Evolutionary conservation across 2,329 filamentous ascomycete genomes (phyloP).

Genomic region (Fonsecaea nubica): DNA sequence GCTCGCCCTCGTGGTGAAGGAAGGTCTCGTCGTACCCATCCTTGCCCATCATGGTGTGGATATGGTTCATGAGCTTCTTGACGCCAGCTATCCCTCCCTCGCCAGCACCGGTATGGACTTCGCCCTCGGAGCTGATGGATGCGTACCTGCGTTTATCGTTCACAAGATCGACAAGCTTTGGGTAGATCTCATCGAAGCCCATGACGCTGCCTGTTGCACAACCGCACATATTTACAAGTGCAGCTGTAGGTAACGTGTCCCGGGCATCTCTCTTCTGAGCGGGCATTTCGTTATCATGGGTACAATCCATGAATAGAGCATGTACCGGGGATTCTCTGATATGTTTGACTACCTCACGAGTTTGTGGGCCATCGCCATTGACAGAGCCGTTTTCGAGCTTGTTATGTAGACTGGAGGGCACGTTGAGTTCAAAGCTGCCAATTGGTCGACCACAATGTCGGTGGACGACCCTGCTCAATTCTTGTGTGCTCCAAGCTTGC

Average conservation of each 20-base stretch:
- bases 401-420: conserved; percentile 45
- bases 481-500: conserved; percentile 95
- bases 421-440: conserved; percentile 92
- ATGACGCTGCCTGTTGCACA: conserved; percentile 95
- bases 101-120: conserved; percentile 70
- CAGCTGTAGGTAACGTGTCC: conserved; percentile 92
- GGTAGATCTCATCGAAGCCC: conserved; percentile 97
- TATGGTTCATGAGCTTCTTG: conserved; percentile 91
- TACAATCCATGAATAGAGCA: conserved; percentile 98
- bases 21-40: conserved; percentile 95
- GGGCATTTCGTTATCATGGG: conserved; percentile 96
- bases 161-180: conserved; percentile 89
- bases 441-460: conserved; percentile 92
- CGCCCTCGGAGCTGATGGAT: conserved; percentile 71
- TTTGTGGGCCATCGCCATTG: conserved; percentile 40
- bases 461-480: conserved; percentile 91
- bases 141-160: conserved; percentile 84
- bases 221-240: conserved; percentile 93
- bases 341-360: conserved; percentile 71
- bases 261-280: conserved; percentile 93
- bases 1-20: conserved; percentile 94
- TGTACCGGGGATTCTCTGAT: conserved; percentile 90
- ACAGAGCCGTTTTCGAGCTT: conserved; percentile 42
- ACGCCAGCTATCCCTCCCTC: conserved; percentile 85
- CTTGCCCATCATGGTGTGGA: conserved; percentile 94